A percentile compares a stretch with the other conserved stretches of the same genome.
Conservation (phyloP, 2,329 filamentous ascomycete genomes). For the Hysterium pulicare region DNA sequence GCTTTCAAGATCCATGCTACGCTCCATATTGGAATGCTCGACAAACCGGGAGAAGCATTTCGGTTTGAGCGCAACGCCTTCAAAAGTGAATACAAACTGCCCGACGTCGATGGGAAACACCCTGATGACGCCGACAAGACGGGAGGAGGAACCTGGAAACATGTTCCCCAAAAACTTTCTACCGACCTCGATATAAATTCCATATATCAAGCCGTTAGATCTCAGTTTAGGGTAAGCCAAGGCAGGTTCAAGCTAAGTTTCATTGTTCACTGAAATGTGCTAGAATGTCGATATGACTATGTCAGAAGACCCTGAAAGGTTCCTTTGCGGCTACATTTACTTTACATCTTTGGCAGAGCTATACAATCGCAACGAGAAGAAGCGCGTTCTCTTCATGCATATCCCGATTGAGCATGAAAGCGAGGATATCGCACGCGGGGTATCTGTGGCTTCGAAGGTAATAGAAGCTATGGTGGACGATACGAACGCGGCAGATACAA, state of each 20-base stretch:
- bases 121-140: constrained; percentile 1
- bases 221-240: not conserved
- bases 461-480: constrained; percentile 3
- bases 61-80: not conserved
- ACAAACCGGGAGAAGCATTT: not conserved
- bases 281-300: too few species aligned
- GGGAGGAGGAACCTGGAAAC: constrained; percentile 1
- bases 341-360: not conserved
- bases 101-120: not conserved
- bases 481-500: too few species aligned
- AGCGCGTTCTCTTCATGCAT: constrained; percentile 1
- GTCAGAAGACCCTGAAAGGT: too few species aligned
- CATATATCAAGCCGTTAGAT: not conserved
- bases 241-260: too few species aligned
- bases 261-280: too few species aligned
- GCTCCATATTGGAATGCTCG: not conserved
- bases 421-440: not conserved
- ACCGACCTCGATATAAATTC: not conserved
- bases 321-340: not conserved
- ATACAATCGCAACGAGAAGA: not conserved
- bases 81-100: not conserved
- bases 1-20: not conserved
- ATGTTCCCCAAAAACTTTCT: not conserved
- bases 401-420: constrained; percentile 4
- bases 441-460: not conserved